Evolutionary conservation across 495 filamentous ascomycete genomes (phyloP).

Genomic region (Penicillium odoratum): DNA sequence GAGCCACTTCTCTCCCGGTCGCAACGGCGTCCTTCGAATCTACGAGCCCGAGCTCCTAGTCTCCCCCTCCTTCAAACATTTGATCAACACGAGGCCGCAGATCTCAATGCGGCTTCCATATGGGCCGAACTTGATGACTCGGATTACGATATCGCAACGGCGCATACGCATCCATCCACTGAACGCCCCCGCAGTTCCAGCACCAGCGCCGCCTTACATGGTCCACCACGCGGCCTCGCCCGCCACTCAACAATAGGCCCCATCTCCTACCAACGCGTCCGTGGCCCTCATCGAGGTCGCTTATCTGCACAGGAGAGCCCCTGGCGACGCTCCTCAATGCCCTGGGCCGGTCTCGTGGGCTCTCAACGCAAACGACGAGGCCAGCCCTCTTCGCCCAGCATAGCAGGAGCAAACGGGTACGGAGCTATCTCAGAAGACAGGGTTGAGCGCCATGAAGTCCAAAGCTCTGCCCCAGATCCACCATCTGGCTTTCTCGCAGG

Average conservation of each 20-base stretch:
- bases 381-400: slow-evolving; percentile 4
- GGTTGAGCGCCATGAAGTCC: slow-evolving; percentile 1
- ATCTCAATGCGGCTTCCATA: slow-evolving; percentile 47
- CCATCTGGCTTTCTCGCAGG: slow-evolving; percentile 29
- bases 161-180: slow-evolving; percentile 15
- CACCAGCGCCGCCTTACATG: slow-evolving; percentile 22
- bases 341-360: slow-evolving; percentile 22
- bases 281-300: slow-evolving; percentile 26
- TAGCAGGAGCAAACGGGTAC: slow-evolving; percentile 21
- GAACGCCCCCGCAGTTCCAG: slow-evolving; percentile 34
- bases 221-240: slow-evolving; percentile 19
- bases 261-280: slow-evolving; percentile 21
- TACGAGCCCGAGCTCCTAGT: slow-evolving; percentile 38
- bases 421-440: slow-evolving; percentile 31
- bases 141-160: slow-evolving; percentile 29
- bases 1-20: slow-evolving; percentile 38
- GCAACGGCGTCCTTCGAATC: slow-evolving; percentile 24
- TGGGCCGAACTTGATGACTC: slow-evolving; percentile 54
- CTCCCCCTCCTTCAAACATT: slow-evolving; percentile 33
- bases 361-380: slow-evolving; percentile 25
- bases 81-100: slow-evolving; percentile 29
- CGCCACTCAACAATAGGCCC: slow-evolving; percentile 32
- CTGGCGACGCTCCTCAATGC: slow-evolving; percentile 31
- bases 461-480: not conserved
- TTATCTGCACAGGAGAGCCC: slow-evolving; percentile 12